A percentile compares a stretch with the other conserved stretches of the same genome.
Evolutionary conservation across 176 grass and related monocot genomes (phyloP).

Genomic region (Bolboschoenus planiculmis): DNA sequence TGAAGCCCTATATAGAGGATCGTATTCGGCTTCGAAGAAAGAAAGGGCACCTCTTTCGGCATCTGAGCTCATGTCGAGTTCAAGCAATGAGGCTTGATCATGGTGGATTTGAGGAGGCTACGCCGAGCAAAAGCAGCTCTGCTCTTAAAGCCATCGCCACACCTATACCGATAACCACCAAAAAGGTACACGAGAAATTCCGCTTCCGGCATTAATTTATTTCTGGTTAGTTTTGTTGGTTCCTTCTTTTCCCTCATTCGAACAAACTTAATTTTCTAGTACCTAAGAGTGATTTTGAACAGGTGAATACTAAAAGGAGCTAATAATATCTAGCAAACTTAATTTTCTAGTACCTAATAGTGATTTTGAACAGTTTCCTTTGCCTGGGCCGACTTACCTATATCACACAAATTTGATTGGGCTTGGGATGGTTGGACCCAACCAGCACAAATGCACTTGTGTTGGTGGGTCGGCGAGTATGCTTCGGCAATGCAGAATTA

Average conservation of each 20-base stretch:
- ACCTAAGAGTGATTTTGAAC: no score
- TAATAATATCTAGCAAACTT: no score
- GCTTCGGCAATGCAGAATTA: no score
- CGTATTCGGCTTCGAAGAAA: not conserved
- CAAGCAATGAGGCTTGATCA: slow-evolving; percentile 9
- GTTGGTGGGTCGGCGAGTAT: no score
- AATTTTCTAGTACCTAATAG: no score
- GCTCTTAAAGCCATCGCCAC: slow-evolving; percentile 3
- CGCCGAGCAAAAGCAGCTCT: not conserved
- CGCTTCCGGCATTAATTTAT: not conserved
- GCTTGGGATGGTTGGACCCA: not conserved
- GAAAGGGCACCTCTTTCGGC: not conserved
- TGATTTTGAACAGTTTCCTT: not conserved
- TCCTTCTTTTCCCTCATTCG: not conserved
- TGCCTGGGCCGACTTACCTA: no score
- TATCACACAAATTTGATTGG: not conserved
- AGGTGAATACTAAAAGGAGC: no score
- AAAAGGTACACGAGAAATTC: slow-evolving; percentile 21
- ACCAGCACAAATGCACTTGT: not conserved
- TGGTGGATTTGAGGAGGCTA: not conserved
- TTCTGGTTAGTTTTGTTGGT: not conserved
- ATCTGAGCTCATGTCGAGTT: slow-evolving; percentile 3
- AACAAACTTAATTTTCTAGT: no score
- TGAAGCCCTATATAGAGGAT: not conserved
- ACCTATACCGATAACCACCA: slow-evolving; percentile 16